A percentile compares a stretch with the other conserved stretches of the same genome.
These are phyloP conservation scores for Penicillium manginii DNA, from an alignment of 495 filamentous ascomycete genomes.

Conservation along the genomic window DNA sequence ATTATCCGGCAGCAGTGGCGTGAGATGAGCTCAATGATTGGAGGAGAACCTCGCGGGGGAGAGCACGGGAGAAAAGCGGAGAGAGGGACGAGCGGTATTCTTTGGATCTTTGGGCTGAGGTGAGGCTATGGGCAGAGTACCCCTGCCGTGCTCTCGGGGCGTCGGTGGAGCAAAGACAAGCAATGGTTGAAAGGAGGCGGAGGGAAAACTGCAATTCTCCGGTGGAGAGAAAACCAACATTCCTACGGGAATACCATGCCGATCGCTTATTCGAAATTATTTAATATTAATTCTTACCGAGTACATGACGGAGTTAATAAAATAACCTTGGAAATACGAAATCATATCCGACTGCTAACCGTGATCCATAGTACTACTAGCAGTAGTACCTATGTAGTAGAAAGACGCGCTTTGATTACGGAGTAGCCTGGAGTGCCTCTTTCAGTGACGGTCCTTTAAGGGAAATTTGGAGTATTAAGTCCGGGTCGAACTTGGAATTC, in stretches of 20 bases:
- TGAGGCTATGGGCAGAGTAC: not conserved
- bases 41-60: conserved; percentile 7
- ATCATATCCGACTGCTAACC: too few relatives aligned
- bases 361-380: too few relatives aligned
- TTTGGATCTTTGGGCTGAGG: not conserved
- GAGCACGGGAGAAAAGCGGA: conserved; percentile 11
- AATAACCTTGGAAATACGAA: too few relatives aligned
- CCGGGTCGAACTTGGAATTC: not conserved
- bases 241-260: not conserved
- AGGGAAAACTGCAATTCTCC: not conserved
- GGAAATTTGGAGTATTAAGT: not conserved
- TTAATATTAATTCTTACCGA: not conserved
- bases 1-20: conserved; percentile 31
- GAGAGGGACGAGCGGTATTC: conserved; percentile 22
- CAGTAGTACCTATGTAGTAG: too few relatives aligned
- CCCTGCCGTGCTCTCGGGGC: not conserved
- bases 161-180: not conserved
- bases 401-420: too few relatives aligned
- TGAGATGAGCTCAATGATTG: conserved; percentile 14
- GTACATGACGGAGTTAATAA: too few relatives aligned
- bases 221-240: not conserved
- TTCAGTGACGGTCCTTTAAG: too few relatives aligned
- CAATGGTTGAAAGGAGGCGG: not conserved
- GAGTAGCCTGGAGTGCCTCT: too few relatives aligned
- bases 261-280: not conserved